Evolutionary conservation across 2,329 filamentous ascomycete species (phyloP).

Genomic region (Cephalotrichum gorgonifer): DNA sequence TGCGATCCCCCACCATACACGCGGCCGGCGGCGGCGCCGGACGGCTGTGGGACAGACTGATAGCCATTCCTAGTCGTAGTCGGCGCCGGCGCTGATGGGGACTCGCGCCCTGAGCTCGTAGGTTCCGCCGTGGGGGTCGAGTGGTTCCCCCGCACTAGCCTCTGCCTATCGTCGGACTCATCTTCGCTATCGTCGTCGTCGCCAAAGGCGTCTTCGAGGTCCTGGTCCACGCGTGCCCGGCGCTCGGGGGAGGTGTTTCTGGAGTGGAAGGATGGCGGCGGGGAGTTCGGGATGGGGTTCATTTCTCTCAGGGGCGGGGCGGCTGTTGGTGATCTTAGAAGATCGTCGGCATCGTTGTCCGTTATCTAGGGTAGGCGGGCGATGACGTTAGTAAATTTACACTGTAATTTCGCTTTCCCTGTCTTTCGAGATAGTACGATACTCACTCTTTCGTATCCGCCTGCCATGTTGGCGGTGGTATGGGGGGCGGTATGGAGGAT

Average conservation of each 20-base stretch:
- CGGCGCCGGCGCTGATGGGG: constrained; percentile 1
- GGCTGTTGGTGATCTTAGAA: constrained; percentile 6
- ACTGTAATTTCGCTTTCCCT: background rate
- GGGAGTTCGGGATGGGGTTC: constrained; percentile 42
- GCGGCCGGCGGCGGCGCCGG: background rate
- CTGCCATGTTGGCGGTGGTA: constrained; percentile 31
- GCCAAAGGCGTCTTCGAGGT: constrained; percentile 90
- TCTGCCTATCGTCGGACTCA: constrained; percentile 71
- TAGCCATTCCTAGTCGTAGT: constrained; percentile 5
- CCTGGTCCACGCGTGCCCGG: constrained; percentile 50
- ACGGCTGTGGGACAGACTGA: constrained; percentile 1
- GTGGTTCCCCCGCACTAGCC: constrained; percentile 68
- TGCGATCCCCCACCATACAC: constrained; percentile 66
- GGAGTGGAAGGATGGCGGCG: constrained; percentile 81
- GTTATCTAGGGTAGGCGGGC: constrained; percentile 36
- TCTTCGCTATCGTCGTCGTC: constrained; percentile 68
- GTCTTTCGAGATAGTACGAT: background rate
- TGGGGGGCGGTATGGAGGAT: constrained; percentile 13
- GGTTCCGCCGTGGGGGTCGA: constrained; percentile 20
- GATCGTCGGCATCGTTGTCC: constrained; percentile 46
- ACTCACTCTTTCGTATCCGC: constrained; percentile 48
- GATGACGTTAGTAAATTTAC: background rate
- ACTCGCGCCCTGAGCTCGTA: constrained; percentile 7
- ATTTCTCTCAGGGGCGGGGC: constrained; percentile 11
- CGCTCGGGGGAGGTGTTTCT: constrained; percentile 52